Base-by-base conservation (phyloP, 2,329 filamentous ascomycete species). In the Talaromyces piceae region DNA sequence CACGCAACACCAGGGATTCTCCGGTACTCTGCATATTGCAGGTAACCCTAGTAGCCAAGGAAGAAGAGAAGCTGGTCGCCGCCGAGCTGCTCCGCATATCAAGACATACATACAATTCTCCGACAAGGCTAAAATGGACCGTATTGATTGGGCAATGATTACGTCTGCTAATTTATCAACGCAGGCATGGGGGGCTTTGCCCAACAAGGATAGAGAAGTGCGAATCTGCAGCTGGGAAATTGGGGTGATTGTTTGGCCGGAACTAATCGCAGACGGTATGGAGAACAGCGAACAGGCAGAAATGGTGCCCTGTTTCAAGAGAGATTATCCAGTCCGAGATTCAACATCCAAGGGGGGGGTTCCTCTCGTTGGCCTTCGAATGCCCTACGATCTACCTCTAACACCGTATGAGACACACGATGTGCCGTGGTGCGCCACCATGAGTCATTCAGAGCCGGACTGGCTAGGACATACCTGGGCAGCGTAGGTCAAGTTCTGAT, bases 131-230 rank as follows among this genome's bases (percentile, higher is more conserved):
- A 56, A 48, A 2, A 70, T 71, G 62, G 62, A 66, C 5, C 65
- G 56, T 0, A 83, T 94, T 33, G 87, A 93, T 62, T 95, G 90
- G 91, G 88, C 87, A 1, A 75, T 95, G 56, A 66, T 94, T 2
- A 94, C 88, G 0, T 93, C 87, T n/a, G 89, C 90, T n/a, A 95
- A 95, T 59, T 67, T 95, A 2, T 93, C 87, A 1, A 91, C 84
- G 55, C 89, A 95, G 67, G 90, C 90, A 0, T 95, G 90, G 91
- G 90, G 90, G 1, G 82, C 86, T 31, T 74, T 78, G 2, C 66
- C 65, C 1, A 81, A 78, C 54, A 66, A 73, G 3, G 72, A 75
- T 0, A 81, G 80, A 1, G 79, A 87, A 59, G 72, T 89, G 26
- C 78, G 84, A 30, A 81, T 95, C 25, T 83, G 85, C 52, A 93